phyloP scores from a whole-genome alignment of 352 stramenopile species.

The Elongisporangium prolatum region DNA sequence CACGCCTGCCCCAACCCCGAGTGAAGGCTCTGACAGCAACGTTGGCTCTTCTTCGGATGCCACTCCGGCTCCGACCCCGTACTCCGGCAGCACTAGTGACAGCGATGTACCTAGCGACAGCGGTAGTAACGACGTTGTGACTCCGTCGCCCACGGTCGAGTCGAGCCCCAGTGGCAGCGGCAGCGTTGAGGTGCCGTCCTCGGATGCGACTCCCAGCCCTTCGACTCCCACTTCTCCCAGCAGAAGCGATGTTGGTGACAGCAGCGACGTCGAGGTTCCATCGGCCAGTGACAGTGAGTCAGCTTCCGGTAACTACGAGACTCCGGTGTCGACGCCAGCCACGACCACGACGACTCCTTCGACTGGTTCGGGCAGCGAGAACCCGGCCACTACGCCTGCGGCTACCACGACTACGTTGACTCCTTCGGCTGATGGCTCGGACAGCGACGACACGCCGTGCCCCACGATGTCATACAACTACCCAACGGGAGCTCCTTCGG shows the following conservation, averaged over 20 bases:
- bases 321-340: conserved; percentile 5
- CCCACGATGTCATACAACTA: conserved; percentile 7
- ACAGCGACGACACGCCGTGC: conserved; percentile 1
- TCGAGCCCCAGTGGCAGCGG: not conserved
- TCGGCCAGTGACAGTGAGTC: not conserved
- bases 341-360: not conserved
- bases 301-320: not conserved
- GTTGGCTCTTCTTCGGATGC: not conserved
- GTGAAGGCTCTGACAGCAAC: not conserved
- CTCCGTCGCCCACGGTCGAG: not conserved
- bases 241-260: not conserved
- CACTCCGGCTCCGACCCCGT: not conserved
- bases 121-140: not conserved
- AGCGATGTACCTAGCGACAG: not conserved
- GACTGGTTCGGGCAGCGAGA: conserved; percentile 4
- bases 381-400: conserved; percentile 9
- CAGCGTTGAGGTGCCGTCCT: not conserved
- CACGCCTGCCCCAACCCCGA: not conserved
- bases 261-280: not conserved
- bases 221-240: not conserved
- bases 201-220: not conserved
- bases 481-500: not conserved
- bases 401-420: conserved; percentile 5
- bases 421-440: not conserved
- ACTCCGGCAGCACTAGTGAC: not conserved